Evolutionary conservation across 192 early-diverging fungal genomes (phyloP), one percentile per base, ranked within the genome.

Genomic region (Umbelopsis sp.): DNA sequence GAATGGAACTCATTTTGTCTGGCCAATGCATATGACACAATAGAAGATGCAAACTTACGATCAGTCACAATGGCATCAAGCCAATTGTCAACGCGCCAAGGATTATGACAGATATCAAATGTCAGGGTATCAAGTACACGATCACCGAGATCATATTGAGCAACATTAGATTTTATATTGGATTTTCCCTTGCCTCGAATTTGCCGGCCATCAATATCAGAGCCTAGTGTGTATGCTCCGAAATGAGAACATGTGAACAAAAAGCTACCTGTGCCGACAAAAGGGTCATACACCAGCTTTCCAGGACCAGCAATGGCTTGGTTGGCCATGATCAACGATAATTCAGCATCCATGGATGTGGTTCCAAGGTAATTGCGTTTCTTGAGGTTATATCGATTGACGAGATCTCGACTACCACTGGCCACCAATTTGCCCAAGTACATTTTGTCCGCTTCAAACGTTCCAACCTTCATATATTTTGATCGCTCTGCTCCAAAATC

Each of bases 161-260:
- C 83, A 31, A 91, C 76, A 69, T 99, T 99, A n/a, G 92, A 84
- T 21, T 81, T 79, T 65, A 95, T 87, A 52, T 85, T 83, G n/a
- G 76, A 50, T 31, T 82, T 76, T 36, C 76, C 84, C 51, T 94
- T 94, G 8, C 97, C 97, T 22, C 97, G 83, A 52, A 99, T 98
- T 83, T 99, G 96, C 51, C 96, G 88, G 17, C 97, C 97, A 72
- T 99, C 96, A 74, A 99, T 99, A 85, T 99, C 97, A 4, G 94
- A 90, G 6, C 97, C 97, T 72, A 97, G 77, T 0, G 95, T 94
- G 74, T 82, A 93, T 0, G 94, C 90, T 25, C 97, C 97, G 83
- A 95, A 98, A 77, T 98, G 93, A 21, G 97, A 87, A 75, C 95
- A 96, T 1, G 95, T 96, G 71, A 99, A 81, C 47, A 99, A 81